A percentile compares a stretch with the other conserved stretches of the same genome.
phyloP scores from a whole-genome alignment of 257 asterid genomes.

The Solanum rostratum region DNA sequence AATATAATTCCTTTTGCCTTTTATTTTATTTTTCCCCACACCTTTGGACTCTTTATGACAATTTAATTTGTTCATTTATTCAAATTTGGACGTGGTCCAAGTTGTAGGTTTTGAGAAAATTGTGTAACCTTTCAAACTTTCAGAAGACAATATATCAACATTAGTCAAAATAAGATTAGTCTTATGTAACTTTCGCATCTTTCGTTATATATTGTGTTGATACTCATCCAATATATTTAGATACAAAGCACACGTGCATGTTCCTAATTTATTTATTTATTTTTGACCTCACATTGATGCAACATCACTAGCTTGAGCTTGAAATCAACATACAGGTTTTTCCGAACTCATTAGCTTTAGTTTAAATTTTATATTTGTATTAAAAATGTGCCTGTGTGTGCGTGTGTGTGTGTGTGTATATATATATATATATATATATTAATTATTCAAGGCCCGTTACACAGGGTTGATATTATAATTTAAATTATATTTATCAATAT shows the following conservation, averaged over 20 bases:
- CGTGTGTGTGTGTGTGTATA: background rate
- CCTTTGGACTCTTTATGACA: background rate
- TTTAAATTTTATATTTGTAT: background rate
- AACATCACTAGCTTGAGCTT: background rate
- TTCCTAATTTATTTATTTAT: background rate
- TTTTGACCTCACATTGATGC: background rate
- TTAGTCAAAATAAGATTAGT: background rate
- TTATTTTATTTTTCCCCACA: background rate
- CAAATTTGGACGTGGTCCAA: constrained; percentile 22
- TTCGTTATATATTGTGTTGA: background rate
- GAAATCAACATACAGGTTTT: background rate
- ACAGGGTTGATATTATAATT: too few relatives aligned
- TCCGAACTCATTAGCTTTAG: background rate
- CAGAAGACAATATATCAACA: background rate
- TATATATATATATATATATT: too few relatives aligned
- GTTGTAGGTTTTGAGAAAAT: constrained; percentile 7
- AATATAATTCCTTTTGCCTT: constrained; percentile 4
- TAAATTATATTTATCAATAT: too few relatives aligned
- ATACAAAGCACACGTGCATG: background rate
- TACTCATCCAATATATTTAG: background rate
- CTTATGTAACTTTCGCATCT: background rate
- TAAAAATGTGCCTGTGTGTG: background rate
- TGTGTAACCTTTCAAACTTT: constrained; percentile 7
- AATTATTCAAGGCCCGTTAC: too few relatives aligned
- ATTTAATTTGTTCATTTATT: constrained; percentile 15